Conservation (phyloP, 305 asterid genomes). For the Stenogyne calaminthoides region DNA sequence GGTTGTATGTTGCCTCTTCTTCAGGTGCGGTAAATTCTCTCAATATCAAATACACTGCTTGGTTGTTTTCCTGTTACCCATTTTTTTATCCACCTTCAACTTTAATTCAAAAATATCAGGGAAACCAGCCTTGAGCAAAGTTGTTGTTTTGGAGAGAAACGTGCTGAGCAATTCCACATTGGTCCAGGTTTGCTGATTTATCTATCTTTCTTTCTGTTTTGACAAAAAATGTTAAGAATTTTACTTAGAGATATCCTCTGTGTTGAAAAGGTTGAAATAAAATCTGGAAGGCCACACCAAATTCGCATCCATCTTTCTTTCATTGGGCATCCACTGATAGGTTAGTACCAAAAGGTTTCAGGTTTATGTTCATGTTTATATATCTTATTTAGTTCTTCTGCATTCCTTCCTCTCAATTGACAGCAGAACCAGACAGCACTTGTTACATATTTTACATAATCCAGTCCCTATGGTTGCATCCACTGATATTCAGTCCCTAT, state of each 20-base stretch:
- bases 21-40: conserved; percentile 57
- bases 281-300: conserved; percentile 99
- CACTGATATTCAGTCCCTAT: too few species aligned
- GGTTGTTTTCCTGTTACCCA: conserved; percentile 21
- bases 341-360: conserved; percentile 40
- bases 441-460: neutral
- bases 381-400: conserved; percentile 18
- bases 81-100: conserved; percentile 22
- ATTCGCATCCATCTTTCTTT: conserved; percentile 94
- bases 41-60: conserved; percentile 12
- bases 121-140: conserved; percentile 88
- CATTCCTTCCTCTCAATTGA: neutral
- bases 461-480: neutral
- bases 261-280: conserved; percentile 72
- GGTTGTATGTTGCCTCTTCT: conserved; percentile 90
- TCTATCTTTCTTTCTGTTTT: neutral
- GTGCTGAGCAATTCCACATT: conserved; percentile 57
- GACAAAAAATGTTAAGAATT: conserved; percentile 4
- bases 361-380: conserved; percentile 1
- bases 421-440: neutral
- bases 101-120: conserved; percentile 49
- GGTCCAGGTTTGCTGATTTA: conserved; percentile 65
- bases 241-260: conserved; percentile 21
- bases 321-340: conserved; percentile 80
- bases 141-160: conserved; percentile 71